Evolutionary conservation across 2,329 filamentous ascomycete genomes (phyloP).

Genomic region (Cadophora sp.): DNA sequence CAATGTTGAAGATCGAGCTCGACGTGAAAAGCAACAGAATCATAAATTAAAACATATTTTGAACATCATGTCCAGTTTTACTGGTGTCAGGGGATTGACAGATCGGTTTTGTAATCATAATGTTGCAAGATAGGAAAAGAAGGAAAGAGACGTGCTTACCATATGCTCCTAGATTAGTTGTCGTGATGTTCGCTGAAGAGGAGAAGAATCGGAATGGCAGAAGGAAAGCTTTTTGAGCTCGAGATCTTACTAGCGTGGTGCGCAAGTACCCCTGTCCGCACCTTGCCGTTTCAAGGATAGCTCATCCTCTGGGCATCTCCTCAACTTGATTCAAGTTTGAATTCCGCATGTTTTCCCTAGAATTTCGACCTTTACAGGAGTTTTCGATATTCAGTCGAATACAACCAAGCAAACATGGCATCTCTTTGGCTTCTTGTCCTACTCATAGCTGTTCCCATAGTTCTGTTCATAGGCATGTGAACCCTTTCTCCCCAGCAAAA

Average conservation of each 20-base stretch:
- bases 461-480: conserved; percentile 42
- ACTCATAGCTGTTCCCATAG: conserved; percentile 35
- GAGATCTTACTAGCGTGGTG: conserved; percentile 15
- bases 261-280: neutral
- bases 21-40: conserved; percentile 32
- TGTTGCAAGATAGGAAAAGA: conserved; percentile 32
- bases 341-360: too few relatives aligned
- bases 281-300: conserved; percentile 18
- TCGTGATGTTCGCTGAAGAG: conserved; percentile 17
- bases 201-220: conserved; percentile 3
- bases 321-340: too few relatives aligned
- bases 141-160: conserved; percentile 23
- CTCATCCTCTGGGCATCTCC: too few relatives aligned
- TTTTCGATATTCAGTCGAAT: too few relatives aligned
- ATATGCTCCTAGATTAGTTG: conserved; percentile 15
- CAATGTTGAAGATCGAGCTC: conserved; percentile 15
- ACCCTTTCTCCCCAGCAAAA: neutral
- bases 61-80: conserved; percentile 52
- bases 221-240: conserved; percentile 20
- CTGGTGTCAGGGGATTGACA: conserved; percentile 82
- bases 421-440: conserved; percentile 36
- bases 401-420: too few relatives aligned
- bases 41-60: conserved; percentile 58
- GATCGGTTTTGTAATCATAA: conserved; percentile 75
- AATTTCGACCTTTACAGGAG: too few relatives aligned